phyloP scores from a whole-genome alignment of 352 stramenopile species.

The Lagenidium giganteum region DNA sequence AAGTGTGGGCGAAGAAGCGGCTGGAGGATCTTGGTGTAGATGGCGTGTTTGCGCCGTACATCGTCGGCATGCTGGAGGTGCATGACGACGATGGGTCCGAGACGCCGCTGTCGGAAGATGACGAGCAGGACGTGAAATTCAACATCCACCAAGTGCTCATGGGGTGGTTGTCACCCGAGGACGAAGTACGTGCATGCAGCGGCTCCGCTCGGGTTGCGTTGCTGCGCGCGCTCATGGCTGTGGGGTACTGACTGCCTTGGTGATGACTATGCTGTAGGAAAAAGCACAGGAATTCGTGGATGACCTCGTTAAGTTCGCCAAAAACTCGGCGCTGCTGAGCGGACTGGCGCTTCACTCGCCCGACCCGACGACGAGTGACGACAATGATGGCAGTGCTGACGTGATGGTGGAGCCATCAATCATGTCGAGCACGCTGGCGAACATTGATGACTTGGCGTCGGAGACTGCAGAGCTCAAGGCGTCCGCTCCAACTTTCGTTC shows the following conservation, averaged over 20 bases:
- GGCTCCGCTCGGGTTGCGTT: neutral
- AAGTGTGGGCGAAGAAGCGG: conserved; percentile 57
- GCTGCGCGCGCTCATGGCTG: neutral
- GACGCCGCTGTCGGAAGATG: conserved; percentile 32
- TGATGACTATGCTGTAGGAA: conserved; percentile 23
- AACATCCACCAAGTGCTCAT: conserved; percentile 82
- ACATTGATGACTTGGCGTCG: conserved; percentile 24
- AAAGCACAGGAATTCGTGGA: conserved; percentile 63
- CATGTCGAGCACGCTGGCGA: conserved; percentile 12
- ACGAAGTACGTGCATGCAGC: conserved; percentile 34
- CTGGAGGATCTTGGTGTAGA: conserved; percentile 74
- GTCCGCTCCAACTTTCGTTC: conserved; percentile 66
- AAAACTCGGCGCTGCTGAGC: conserved; percentile 49
- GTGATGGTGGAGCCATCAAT: conserved; percentile 2
- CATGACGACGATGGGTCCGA: conserved; percentile 20
- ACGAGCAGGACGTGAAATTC: conserved; percentile 58
- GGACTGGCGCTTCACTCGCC: conserved; percentile 23
- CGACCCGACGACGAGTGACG: conserved; percentile 11
- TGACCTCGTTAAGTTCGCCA: conserved; percentile 50
- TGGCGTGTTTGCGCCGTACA: conserved; percentile 78
- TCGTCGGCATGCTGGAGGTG: conserved; percentile 66
- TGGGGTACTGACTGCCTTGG: neutral
- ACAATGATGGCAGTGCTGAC: conserved; percentile 6
- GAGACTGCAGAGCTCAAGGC: conserved; percentile 57
- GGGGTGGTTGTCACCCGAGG: conserved; percentile 72